phyloP scores from a whole-genome alignment of 805 yeast genomes.

The Debaryomyces maramus region DNA sequence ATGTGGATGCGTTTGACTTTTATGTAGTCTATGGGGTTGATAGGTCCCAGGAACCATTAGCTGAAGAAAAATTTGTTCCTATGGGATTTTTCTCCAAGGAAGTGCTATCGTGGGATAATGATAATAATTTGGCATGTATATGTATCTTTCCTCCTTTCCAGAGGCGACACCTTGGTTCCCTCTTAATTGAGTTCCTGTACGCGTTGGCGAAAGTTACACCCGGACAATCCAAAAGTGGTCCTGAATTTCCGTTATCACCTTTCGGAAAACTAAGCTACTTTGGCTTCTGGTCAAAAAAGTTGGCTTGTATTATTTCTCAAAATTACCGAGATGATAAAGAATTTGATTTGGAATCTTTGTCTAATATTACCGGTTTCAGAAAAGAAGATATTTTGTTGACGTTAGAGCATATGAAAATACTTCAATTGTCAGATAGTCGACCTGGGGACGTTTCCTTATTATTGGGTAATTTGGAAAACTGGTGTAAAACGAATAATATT shows the following conservation, averaged over 20 bases:
- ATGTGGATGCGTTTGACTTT: slow-evolving; percentile 76
- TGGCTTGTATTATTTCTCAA: slow-evolving; percentile 22
- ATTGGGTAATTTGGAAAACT: slow-evolving; percentile 22
- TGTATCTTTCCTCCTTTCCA: slow-evolving; percentile 92
- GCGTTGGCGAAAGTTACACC: slow-evolving; percentile 56
- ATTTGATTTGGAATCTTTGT: slow-evolving; percentile 50
- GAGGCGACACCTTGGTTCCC: slow-evolving; percentile 70
- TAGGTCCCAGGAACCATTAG: slow-evolving; percentile 11
- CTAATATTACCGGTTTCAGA: slow-evolving; percentile 63
- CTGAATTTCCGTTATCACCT: slow-evolving; percentile 86
- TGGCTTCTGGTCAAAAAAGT: slow-evolving; percentile 66
- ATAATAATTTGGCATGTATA: slow-evolving; percentile 84
- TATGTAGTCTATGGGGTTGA: slow-evolving; percentile 64
- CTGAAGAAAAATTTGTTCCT: slow-evolving; percentile 38
- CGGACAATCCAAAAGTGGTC: slow-evolving; percentile 73
- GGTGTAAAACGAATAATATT: slow-evolving; percentile 30
- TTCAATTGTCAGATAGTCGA: slow-evolving; percentile 8
- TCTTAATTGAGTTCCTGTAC: slow-evolving; percentile 82
- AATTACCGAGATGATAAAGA: slow-evolving; percentile 6
- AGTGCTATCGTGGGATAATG: slow-evolving; percentile 70
- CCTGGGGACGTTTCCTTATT: slow-evolving; percentile 14
- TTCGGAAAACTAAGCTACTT: slow-evolving; percentile 76
- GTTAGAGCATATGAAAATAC: slow-evolving; percentile 51
- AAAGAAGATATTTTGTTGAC: slow-evolving; percentile 60
- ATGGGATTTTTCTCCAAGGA: slow-evolving; percentile 96